A percentile compares a stretch with the other conserved stretches of the same genome.
Conservation (phyloP, 1,139 yeast species). For the Lodderomyces theae region DNA sequence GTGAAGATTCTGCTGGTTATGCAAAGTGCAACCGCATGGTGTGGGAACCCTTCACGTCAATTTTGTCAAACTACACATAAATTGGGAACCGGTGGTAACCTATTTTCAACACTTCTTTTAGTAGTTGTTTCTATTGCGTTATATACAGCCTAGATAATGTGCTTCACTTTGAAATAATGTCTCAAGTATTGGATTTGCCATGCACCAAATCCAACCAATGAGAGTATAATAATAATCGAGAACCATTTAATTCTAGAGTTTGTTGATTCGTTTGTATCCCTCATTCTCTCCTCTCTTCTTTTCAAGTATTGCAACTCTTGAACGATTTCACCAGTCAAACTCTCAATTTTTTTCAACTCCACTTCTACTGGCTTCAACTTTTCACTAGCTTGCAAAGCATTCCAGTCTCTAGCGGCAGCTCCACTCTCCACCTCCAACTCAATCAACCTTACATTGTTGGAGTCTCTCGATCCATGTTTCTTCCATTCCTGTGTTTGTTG, state of each 20-base stretch:
- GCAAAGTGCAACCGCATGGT: background rate
- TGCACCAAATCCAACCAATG: constrained; percentile 74
- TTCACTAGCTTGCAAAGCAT: constrained; percentile 87
- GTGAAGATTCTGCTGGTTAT: constrained; percentile 1
- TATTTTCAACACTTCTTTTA: background rate
- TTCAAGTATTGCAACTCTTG: constrained; percentile 79
- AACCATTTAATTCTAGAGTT: constrained; percentile 83
- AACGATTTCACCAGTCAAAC: constrained; percentile 74
- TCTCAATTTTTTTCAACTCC: constrained; percentile 81
- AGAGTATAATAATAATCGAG: constrained; percentile 62
- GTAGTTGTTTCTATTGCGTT: background rate
- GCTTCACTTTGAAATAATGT: constrained; percentile 91
- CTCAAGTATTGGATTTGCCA: constrained; percentile 94
- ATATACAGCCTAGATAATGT: constrained; percentile 57
- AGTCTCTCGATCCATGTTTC: constrained; percentile 29
- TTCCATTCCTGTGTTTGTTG: constrained; percentile 38
- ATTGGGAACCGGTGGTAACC: background rate
- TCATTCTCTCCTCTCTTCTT: constrained; percentile 82
- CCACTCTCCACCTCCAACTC: constrained; percentile 95
- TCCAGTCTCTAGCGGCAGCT: constrained; percentile 97
- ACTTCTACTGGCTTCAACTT: constrained; percentile 91
- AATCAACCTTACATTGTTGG: constrained; percentile 48
- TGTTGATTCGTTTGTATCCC: constrained; percentile 96
- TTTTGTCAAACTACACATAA: constrained; percentile 4
- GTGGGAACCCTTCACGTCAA: constrained; percentile 12